Percentiles rank a stretch among this genome's conserved stretches.
Conservation (phyloP, 306 rosid genomes). For the Prunus mongolica region DNA sequence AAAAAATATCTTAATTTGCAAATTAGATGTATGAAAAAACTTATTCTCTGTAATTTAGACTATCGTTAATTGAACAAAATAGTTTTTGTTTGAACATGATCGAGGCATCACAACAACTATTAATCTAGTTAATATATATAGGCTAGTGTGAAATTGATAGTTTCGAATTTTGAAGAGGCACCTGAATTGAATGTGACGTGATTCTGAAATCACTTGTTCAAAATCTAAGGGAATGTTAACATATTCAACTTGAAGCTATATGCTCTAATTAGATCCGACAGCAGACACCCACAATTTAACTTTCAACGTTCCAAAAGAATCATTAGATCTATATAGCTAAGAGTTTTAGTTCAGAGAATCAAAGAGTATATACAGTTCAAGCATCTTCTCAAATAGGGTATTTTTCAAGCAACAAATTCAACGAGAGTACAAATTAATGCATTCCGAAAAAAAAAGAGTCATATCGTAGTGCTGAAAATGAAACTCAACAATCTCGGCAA, state of each 20-base stretch:
- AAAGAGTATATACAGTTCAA: background rate
- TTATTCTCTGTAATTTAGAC: too few species aligned
- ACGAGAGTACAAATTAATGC: background rate
- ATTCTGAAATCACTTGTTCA: background rate
- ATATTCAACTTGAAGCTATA: background rate
- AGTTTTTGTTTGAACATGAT: too few species aligned
- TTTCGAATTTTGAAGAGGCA: background rate
- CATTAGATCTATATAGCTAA: background rate
- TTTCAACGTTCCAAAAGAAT: background rate
- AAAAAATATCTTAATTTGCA: fast-evolving
- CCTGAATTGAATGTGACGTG: background rate
- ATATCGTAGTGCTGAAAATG: too few species aligned
- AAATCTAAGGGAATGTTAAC: background rate
- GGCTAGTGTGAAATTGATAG: background rate
- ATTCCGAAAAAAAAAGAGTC: background rate
- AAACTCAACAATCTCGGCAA: too few species aligned
- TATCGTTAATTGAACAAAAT: too few species aligned
- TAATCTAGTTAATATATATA: too few species aligned
- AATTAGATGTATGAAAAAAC: fast-evolving
- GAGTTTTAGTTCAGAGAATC: background rate
- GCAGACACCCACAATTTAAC: background rate
- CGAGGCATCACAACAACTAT: too few species aligned
- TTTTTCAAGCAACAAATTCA: background rate
- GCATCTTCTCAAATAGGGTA: background rate
- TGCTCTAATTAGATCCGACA: background rate